phyloP scores from a whole-genome alignment of 139 green algal genomes.

The Helicosporidium sp. region DNA sequence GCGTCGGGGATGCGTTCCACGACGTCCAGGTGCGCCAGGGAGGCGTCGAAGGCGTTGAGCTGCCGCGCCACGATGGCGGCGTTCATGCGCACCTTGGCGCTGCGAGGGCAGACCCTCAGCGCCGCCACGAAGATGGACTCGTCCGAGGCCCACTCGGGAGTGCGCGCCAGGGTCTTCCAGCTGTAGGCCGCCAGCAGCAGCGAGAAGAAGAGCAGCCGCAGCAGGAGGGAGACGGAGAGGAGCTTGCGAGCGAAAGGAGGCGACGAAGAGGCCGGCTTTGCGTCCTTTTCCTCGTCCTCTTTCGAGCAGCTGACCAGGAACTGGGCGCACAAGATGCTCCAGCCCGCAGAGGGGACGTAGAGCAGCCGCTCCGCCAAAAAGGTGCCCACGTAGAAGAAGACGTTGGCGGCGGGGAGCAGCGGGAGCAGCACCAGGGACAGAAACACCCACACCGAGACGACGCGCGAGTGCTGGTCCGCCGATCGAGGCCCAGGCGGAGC shows the following conservation, averaged over 20 bases:
- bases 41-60: conserved; percentile 11
- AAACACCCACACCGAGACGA: too few relatives aligned
- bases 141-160: conserved; percentile 50
- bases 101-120: conserved; percentile 35
- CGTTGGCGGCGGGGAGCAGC: conserved; percentile 55
- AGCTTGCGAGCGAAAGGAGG: too few relatives aligned
- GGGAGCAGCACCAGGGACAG: too few relatives aligned
- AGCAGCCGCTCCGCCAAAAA: conserved; percentile 63
- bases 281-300: too few relatives aligned
- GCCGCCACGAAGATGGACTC: conserved; percentile 45
- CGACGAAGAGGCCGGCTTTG: neutral
- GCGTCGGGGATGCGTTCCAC: too few relatives aligned
- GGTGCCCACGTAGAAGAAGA: conserved; percentile 64
- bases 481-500: too few relatives aligned
- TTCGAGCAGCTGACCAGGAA: neutral
- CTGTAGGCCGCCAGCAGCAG: conserved; percentile 18
- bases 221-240: neutral
- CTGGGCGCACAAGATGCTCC: neutral
- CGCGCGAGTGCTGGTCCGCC: too few relatives aligned
- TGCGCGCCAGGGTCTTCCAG: conserved; percentile 26
- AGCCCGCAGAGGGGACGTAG: conserved; percentile 38
- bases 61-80: conserved; percentile 45
- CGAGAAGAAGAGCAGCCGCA: conserved; percentile 47
- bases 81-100: conserved; percentile 63
- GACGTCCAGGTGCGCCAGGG: conserved; percentile 39